A percentile compares a stretch with the other conserved stretches of the same genome.
Evolutionary conservation across 139 green algal species (phyloP).

Genomic region (Chlamydomonas incerta): DNA sequence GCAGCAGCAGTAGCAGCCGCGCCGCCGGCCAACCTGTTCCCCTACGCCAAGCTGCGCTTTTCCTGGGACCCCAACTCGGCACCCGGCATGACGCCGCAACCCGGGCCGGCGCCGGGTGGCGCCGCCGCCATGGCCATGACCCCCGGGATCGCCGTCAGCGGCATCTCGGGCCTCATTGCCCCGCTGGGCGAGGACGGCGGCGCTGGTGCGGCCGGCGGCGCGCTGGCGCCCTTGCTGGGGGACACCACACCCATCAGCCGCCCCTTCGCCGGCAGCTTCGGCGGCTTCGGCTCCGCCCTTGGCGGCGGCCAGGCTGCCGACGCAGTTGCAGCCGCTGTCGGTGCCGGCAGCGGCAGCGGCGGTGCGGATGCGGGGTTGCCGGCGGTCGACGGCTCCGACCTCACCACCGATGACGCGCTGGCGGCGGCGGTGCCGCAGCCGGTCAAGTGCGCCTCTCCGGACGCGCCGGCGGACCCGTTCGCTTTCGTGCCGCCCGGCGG

Average conservation of each 20-base stretch:
- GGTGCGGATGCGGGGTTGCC: too few relatives aligned
- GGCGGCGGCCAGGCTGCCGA: too few relatives aligned
- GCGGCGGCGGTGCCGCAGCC: neutral
- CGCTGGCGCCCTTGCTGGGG: neutral
- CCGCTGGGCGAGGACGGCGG: neutral
- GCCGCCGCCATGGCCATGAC: neutral
- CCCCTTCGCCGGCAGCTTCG: neutral
- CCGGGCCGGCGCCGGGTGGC: neutral
- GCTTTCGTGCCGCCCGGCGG: neutral
- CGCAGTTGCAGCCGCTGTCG: too few relatives aligned
- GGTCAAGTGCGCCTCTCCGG: conserved; percentile 13
- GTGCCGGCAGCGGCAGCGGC: too few relatives aligned
- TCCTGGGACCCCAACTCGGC: conserved; percentile 12
- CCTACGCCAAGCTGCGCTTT: conserved; percentile 25
- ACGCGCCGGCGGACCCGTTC: neutral
- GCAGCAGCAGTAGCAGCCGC: too few relatives aligned
- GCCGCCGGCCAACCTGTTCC: neutral
- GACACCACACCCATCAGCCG: neutral
- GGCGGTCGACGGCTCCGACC: too few relatives aligned
- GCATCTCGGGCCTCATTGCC: neutral
- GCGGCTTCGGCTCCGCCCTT: neutral
- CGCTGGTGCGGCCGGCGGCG: neutral
- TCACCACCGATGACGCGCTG: neutral
- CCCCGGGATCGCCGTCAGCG: conserved; percentile 8
- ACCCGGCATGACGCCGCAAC: neutral